Conservation (phyloP, 768 basidiomycete genomes). For the Russula earlei region DNA sequence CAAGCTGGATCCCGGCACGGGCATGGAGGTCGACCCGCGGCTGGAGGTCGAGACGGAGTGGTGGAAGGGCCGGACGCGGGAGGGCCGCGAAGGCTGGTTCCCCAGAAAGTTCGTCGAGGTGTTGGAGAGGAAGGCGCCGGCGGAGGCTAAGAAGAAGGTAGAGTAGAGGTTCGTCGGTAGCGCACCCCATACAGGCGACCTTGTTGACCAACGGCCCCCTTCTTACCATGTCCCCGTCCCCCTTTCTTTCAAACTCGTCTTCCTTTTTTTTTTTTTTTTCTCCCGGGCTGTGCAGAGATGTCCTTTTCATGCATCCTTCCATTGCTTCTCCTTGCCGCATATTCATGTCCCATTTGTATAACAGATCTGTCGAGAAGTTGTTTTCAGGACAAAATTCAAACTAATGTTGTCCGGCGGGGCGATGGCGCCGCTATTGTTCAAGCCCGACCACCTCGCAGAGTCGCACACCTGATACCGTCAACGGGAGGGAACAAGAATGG, state of each 20-base stretch:
- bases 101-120: slow-evolving; percentile 82
- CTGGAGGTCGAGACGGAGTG: slow-evolving; percentile 62
- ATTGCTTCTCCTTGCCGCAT: background rate
- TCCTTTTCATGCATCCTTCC: background rate
- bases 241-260: background rate
- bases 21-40: slow-evolving; percentile 57
- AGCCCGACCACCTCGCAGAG: too few species aligned
- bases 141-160: slow-evolving; percentile 31
- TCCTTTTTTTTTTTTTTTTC: background rate
- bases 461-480: background rate
- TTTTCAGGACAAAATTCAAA: too few species aligned
- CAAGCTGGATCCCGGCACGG: slow-evolving; percentile 63
- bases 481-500: background rate
- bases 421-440: too few species aligned
- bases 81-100: slow-evolving; percentile 93
- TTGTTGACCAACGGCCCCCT: too few species aligned
- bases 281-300: background rate
- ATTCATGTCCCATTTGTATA: background rate
- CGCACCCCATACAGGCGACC: too few species aligned
- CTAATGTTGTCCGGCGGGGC: too few species aligned
- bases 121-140: slow-evolving; percentile 36
- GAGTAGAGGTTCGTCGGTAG: slow-evolving; percentile 24
- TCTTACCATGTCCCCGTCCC: background rate
- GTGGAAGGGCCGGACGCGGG: slow-evolving; percentile 92
- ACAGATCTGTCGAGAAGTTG: background rate